Percentiles rank a stretch among this genome's conserved stretches.
These are phyloP conservation scores for Phalaenopsis aphrodite DNA, from an alignment of 106 monocot species.

Conservation along the genomic window DNA sequence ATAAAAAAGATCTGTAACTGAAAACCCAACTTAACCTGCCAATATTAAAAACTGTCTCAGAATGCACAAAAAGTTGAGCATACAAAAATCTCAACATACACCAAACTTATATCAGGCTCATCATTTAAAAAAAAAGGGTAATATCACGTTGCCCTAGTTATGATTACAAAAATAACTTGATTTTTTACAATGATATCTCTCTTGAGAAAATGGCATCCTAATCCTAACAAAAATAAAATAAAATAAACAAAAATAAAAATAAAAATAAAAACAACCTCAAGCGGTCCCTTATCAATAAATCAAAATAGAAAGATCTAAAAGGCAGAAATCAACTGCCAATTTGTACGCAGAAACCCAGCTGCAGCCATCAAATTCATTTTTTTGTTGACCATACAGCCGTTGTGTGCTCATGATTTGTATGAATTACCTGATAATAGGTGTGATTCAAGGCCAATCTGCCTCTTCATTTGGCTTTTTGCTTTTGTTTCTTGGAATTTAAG, in stretches of 20 bases:
- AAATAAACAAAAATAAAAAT: not conserved
- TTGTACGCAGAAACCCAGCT: not conserved
- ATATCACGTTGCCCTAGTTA: too few species aligned
- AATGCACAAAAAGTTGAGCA: too few species aligned
- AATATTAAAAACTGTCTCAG: too few species aligned
- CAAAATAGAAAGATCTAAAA: constrained; percentile 3
- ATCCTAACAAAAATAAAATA: not conserved
- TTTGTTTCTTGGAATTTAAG: constrained; percentile 79
- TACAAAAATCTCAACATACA: too few species aligned
- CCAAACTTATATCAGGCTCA: too few species aligned
- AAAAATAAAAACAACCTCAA: not conserved
- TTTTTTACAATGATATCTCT: not conserved
- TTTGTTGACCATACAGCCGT: not conserved
- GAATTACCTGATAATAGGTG: not conserved
- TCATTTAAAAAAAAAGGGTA: too few species aligned
- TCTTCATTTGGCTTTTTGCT: constrained; percentile 33
- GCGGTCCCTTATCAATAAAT: not conserved
- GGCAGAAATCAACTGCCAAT: not conserved
- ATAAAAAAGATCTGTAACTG: too few species aligned
- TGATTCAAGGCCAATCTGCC: not conserved
- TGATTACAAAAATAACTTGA: not conserved
- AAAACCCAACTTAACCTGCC: too few species aligned
- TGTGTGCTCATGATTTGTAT: too few species aligned
- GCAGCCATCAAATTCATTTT: not conserved
- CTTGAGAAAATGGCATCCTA: not conserved